Conservation (phyloP, 2,329 filamentous ascomycete genomes). For the Tricladium varicosporioides region DNA sequence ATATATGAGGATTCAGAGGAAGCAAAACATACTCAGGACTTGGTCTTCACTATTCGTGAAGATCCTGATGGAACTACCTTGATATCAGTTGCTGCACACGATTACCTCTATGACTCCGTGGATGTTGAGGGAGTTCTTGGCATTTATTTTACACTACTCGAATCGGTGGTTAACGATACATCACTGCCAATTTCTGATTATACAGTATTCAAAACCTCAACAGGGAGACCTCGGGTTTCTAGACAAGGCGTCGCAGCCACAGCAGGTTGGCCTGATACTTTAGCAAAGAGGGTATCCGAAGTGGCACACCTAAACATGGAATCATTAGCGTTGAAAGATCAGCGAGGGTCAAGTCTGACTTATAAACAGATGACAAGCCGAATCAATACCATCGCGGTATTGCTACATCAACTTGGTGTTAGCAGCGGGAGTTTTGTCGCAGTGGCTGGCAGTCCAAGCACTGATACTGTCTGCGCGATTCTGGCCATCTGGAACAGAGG, state of each 20-base stretch:
- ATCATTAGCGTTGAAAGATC: too few species aligned
- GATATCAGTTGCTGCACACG: background rate
- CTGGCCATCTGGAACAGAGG: background rate
- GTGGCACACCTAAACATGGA: too few species aligned
- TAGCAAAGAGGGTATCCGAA: too few species aligned
- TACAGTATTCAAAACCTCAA: too few species aligned
- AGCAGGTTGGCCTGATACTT: too few species aligned
- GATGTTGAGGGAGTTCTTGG: background rate
- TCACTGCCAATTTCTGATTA: background rate
- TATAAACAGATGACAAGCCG: background rate
- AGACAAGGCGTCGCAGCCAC: too few species aligned
- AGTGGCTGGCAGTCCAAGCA: background rate
- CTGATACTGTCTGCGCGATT: background rate
- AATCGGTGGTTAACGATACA: background rate
- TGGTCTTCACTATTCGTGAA: background rate
- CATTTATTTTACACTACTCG: background rate
- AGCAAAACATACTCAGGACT: background rate
- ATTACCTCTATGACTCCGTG: background rate
- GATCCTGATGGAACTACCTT: background rate
- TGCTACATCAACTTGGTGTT: background rate
- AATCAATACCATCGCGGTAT: background rate
- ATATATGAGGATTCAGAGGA: background rate
- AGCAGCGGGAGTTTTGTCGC: background rate
- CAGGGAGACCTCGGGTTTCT: too few species aligned
- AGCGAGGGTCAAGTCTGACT: background rate